These are phyloP conservation scores for Mycena alexandri DNA, from an alignment of 768 basidiomycete genomes.

Conservation along the genomic window DNA sequence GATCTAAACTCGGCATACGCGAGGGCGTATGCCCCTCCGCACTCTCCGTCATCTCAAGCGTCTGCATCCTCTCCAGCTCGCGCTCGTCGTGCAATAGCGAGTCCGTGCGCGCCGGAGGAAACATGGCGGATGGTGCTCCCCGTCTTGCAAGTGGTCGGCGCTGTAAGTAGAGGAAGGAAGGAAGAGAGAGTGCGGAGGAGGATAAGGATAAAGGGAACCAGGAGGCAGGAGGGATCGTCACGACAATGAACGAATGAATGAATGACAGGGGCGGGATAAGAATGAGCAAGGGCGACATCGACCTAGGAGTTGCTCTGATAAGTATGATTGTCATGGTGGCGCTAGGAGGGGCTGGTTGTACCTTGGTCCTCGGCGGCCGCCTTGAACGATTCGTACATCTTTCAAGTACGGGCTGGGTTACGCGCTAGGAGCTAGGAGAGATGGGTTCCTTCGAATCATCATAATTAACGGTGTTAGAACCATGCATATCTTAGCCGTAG, in stretches of 20 bases:
- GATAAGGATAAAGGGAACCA: no score
- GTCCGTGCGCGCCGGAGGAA: not conserved
- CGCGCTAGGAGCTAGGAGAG: no score
- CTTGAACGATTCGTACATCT: no score
- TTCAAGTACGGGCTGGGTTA: no score
- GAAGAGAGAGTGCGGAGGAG: not conserved
- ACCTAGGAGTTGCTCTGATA: slow-evolving; percentile 26
- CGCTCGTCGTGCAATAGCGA: slow-evolving; percentile 2
- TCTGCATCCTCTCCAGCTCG: not conserved
- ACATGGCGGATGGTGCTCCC: slow-evolving; percentile 6
- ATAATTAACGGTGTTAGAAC: no score
- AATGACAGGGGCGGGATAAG: not conserved
- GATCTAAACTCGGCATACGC: slow-evolving; percentile 20
- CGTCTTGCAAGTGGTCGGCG: no score
- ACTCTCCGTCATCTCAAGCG: slow-evolving; percentile 10
- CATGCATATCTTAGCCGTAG: no score
- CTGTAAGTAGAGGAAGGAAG: no score
- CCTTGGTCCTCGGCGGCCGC: no score
- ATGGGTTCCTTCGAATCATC: no score
- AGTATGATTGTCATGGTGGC: slow-evolving; percentile 18
- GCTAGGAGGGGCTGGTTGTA: no score
- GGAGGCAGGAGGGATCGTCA: not conserved
- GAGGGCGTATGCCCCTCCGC: not conserved
- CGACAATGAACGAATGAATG: not conserved
- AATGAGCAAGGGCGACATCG: no score